These are phyloP conservation scores for Gaeumannomyces tritici DNA, from an alignment of 2,329 filamentous ascomycete genomes.

Conservation along the genomic window DNA sequence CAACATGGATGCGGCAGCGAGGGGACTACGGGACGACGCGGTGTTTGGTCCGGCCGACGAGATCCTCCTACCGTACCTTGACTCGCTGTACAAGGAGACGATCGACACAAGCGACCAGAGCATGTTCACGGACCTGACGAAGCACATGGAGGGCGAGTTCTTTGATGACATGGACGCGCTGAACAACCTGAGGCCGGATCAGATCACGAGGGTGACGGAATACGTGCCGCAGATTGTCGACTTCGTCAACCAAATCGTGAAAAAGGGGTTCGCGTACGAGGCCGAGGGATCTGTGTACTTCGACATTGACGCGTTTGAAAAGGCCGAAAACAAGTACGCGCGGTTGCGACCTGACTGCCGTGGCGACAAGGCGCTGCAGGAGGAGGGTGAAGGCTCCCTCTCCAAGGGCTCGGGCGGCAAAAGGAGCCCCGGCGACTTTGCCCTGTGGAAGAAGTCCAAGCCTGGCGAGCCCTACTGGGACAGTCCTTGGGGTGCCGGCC, in stretches of 20 bases:
- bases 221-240: constrained; percentile 79
- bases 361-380: constrained; percentile 72
- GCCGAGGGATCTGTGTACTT: constrained; percentile 87
- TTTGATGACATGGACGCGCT: constrained; percentile 78
- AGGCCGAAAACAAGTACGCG: constrained; percentile 75
- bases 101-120: constrained; percentile 53
- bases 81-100: constrained; percentile 54
- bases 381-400: constrained; percentile 83
- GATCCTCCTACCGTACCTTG: constrained; percentile 74
- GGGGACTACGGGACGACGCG: constrained; percentile 9
- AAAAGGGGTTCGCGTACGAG: constrained; percentile 80
- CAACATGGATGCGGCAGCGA: constrained; percentile 16
- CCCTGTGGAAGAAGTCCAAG: constrained; percentile 88
- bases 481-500: constrained; percentile 76
- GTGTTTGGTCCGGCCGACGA: constrained; percentile 49
- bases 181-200: constrained; percentile 75
- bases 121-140: constrained; percentile 80
- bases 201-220: constrained; percentile 83
- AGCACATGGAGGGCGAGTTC: constrained; percentile 80
- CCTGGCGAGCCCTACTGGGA: constrained; percentile 86
- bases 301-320: constrained; percentile 79
- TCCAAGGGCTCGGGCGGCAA: constrained; percentile 56
- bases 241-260: constrained; percentile 74
- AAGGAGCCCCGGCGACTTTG: constrained; percentile 73
- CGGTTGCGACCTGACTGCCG: constrained; percentile 76